phyloP scores from a whole-genome alignment of 257 asterid genomes.

The Mentha longifolia region DNA sequence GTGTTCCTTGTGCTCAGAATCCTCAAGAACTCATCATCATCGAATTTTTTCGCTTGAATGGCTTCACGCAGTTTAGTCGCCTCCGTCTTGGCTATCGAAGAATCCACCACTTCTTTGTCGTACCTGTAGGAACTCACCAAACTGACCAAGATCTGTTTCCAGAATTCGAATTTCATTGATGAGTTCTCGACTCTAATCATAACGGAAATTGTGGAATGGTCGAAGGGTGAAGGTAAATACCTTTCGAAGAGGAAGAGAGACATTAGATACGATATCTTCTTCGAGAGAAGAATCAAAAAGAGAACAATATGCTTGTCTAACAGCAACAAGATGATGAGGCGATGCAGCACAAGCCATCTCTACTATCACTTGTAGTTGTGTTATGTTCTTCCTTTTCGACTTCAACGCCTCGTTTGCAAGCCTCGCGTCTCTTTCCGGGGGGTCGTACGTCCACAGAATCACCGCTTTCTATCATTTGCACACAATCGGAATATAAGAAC shows the following conservation, averaged over 20 bases:
- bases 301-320: conserved; percentile 62
- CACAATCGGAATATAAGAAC: conserved; percentile 3
- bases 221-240: conserved; percentile 33
- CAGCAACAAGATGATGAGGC: conserved; percentile 72
- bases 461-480: conserved; percentile 61
- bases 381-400: conserved; percentile 47
- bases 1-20: conserved; percentile 66
- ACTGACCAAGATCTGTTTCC: conserved; percentile 61
- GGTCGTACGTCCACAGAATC: conserved; percentile 69
- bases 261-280: conserved; percentile 66
- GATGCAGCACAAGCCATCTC: conserved; percentile 84
- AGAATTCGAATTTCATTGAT: conserved; percentile 17
- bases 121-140: conserved; percentile 75
- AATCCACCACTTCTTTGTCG: conserved; percentile 61
- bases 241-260: conserved; percentile 67
- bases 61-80: conserved; percentile 62
- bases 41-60: conserved; percentile 47
- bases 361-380: conserved; percentile 63
- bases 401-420: conserved; percentile 72
- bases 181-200: background rate
- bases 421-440: conserved; percentile 81
- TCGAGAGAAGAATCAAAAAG: conserved; percentile 69
- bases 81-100: conserved; percentile 53
- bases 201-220: background rate
- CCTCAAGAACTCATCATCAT: conserved; percentile 49